phyloP scores from a whole-genome alignment of 2,329 filamentous ascomycete genomes.

The Dothideomycetes sp. region DNA sequence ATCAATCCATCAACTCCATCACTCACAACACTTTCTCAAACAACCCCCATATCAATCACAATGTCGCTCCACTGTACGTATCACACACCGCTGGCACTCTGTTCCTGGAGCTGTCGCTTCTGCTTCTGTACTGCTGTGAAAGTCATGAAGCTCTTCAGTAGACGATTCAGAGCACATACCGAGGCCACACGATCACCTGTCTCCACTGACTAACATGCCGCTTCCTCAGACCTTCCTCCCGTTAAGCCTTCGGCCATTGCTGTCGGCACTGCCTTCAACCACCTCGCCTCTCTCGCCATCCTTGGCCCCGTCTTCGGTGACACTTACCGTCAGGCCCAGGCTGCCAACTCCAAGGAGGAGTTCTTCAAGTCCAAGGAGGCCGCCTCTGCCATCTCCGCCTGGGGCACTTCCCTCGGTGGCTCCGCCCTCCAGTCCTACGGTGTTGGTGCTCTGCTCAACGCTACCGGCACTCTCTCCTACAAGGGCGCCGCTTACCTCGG shows the following conservation, averaged over 20 bases:
- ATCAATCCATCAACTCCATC: slow-evolving; percentile 1
- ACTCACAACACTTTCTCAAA: slow-evolving; percentile 12
- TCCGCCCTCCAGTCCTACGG: slow-evolving; percentile 56
- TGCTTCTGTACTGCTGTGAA: too few relatives aligned
- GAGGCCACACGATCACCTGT: too few relatives aligned
- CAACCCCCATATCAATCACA: slow-evolving; percentile 26
- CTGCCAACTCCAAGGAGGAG: slow-evolving; percentile 90
- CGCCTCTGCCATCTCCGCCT: slow-evolving; percentile 74
- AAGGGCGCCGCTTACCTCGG: slow-evolving; percentile 96
- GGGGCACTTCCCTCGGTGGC: slow-evolving; percentile 82
- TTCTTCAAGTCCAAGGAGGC: slow-evolving; percentile 92
- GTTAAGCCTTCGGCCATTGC: slow-evolving; percentile 98
- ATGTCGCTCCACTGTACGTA: slow-evolving; percentile 53
- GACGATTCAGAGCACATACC: too few relatives aligned
- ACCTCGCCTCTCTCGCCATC: slow-evolving; percentile 79
- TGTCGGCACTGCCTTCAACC: slow-evolving; percentile 91
- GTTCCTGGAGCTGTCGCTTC: background rate
- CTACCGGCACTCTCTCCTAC: slow-evolving; percentile 88
- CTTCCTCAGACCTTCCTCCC: slow-evolving; percentile 53
- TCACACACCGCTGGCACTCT: background rate
- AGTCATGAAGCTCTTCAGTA: too few relatives aligned
- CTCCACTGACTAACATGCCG: slow-evolving; percentile 14
- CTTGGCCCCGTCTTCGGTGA: slow-evolving; percentile 86
- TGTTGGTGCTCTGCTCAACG: slow-evolving; percentile 54
- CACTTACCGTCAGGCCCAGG: slow-evolving; percentile 86